These are phyloP conservation scores for Quercus agrifolia DNA, from an alignment of 306 rosid species.

Conservation along the genomic window DNA sequence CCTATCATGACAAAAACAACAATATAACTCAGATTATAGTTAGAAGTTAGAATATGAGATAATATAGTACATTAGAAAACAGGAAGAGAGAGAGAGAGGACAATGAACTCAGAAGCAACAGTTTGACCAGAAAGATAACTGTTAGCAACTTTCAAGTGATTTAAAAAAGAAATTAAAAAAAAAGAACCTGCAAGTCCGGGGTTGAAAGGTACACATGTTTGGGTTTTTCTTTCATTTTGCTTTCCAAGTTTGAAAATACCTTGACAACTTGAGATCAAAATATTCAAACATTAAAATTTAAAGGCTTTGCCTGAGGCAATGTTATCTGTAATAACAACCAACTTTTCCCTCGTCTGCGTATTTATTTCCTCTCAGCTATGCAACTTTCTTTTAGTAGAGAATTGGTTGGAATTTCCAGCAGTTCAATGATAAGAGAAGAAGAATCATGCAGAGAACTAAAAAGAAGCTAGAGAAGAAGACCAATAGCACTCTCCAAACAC, in stretches of 20 bases:
- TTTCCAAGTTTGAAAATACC: not conserved
- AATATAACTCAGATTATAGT: conserved; percentile 4
- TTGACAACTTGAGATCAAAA: not conserved
- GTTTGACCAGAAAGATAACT: conserved; percentile 6
- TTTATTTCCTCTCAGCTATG: not conserved
- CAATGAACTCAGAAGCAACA: conserved; percentile 1
- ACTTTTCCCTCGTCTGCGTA: too few relatives aligned
- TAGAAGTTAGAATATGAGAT: conserved; percentile 7
- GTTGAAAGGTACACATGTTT: not conserved
- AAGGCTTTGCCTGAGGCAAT: not conserved
- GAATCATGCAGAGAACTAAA: not conserved
- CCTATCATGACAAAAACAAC: conserved; percentile 47
- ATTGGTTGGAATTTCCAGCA: not conserved
- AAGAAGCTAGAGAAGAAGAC: not conserved
- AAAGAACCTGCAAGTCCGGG: not conserved
- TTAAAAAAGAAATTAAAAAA: not conserved
- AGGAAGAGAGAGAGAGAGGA: not conserved
- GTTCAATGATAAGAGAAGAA: not conserved
- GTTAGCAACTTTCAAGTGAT: not conserved
- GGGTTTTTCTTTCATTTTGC: not conserved
- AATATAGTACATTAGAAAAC: not conserved
- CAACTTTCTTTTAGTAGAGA: not conserved
- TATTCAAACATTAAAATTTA: not conserved
- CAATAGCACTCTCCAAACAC: not conserved
- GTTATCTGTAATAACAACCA: not conserved